Conservation (phyloP, 2,329 filamentous ascomycete species). For the Xylariaceae sp. region DNA sequence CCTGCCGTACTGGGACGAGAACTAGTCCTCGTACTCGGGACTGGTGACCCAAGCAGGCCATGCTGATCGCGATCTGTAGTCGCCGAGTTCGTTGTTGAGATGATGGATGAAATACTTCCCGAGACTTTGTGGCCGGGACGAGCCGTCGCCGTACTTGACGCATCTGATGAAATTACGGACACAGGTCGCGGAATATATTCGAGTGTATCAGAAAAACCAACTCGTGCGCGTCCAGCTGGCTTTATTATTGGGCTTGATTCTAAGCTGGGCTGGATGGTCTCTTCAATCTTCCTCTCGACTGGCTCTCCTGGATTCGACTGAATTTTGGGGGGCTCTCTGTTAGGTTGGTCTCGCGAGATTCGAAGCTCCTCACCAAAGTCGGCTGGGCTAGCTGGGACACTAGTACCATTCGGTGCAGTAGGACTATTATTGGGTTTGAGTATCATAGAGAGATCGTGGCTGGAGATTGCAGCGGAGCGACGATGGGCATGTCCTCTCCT, state of each 20-base stretch:
- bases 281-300: constrained; percentile 35
- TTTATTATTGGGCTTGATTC: constrained; percentile 36
- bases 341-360: constrained; percentile 28
- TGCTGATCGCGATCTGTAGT: constrained; percentile 46
- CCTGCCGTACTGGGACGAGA: constrained; percentile 71
- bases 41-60: constrained; percentile 42
- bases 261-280: constrained; percentile 32
- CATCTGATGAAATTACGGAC: constrained; percentile 83
- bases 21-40: constrained; percentile 48
- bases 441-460: constrained; percentile 75
- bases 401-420: constrained; percentile 58
- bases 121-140: constrained; percentile 73
- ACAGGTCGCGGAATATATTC: constrained; percentile 83
- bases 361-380: constrained; percentile 43
- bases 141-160: constrained; percentile 74
- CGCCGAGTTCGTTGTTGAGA: constrained; percentile 58
- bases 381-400: constrained; percentile 65
- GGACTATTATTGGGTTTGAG: constrained; percentile 59
- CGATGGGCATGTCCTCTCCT: constrained; percentile 77
- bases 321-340: constrained; percentile 16
- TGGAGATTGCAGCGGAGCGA: constrained; percentile 80
- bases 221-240: constrained; percentile 59
- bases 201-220: constrained; percentile 82
- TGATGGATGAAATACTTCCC: constrained; percentile 77
- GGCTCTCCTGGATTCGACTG: constrained; percentile 22